Evolutionary conservation across 225 moss, liverwort and hornwort species (phyloP), one percentile per base, ranked within the genome.

Genomic region (Thuidium tamariscinum): DNA sequence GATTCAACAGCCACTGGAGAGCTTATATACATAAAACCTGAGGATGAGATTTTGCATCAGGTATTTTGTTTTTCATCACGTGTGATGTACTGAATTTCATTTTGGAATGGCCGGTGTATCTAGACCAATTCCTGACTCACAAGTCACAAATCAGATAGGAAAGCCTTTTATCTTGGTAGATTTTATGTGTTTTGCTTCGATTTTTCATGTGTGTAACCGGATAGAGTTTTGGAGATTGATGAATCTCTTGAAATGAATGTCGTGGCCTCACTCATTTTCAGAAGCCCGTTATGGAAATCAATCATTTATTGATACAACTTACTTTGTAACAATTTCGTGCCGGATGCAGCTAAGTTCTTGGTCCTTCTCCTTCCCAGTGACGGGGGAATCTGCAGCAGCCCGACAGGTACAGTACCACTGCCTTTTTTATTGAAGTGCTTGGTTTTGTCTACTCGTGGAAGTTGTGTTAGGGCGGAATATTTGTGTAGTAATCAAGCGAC

Each of bases 41-140:
- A 99, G 89, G 98, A 99, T 86, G 98, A 99, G 90, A 90, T 96
- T 73, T 89, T 97, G 77, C 92, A 95, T 84, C 92, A 97, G 96
- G 97, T 97, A 87, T 82, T 52, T 79, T 80, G 22, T 55, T 73
- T 63, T 64, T 66, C 39, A 84, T 86, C 82, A 21, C 60, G 30
- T 79, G 49, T 84, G 85, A 83, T 80, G 32, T 83, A 25, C 55
- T 76, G 55, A 76, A 55, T 76, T 76, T 76, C 34, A 41, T 75
- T 21, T 49, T 64, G 65, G n/a, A 77, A 71, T 71, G 18, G 12
- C 54, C 9, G 20, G 41, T 51, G 86, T 79, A 72, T 49, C 73
- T 83, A 59, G 66, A 32, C 54, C 44, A 65, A 48, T 52, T 60
- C 34, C 34, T 51, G 51, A 54, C 17, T 56, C n/a, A 34, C 56